Evolutionary conservation across 83 land plant genomes (phyloP), one percentile per base, ranked within the genome.

Genomic region (Picea mariana): DNA sequence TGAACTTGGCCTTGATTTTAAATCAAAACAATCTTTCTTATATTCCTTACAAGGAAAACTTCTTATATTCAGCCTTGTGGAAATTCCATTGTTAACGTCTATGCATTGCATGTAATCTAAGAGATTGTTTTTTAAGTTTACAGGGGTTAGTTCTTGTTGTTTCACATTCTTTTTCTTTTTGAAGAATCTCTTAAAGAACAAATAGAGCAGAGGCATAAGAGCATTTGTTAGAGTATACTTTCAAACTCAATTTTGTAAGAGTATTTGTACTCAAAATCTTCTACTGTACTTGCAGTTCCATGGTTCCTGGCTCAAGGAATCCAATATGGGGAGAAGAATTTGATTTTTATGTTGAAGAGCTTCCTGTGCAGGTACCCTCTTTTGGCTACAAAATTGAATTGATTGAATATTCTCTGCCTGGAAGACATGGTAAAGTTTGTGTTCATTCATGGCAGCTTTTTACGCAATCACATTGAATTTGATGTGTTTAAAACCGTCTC

Each of bases 281-380:
- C 20, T 21, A 27, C 44, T 67, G 62, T 34, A 66, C 31, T 11
- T 82, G 69, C 89, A 97, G 99, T 83, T 97, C 99, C 62, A 89
- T 97, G 96, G 93, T 97, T 83, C 99, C 96, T 78, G 95, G 99
- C 63, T 95, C 99, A 67, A 89, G 99, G 85, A 97, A 97, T 84
- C 99, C 99, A 31, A 92, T 97, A 92, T 97, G 99, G 99, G 99
- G 99, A 72, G 99, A 97, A 86, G 98, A 91, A 82, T 97, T 97
- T 81, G 89, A 95, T 86, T 97, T 97, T 85, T 92, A 84, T 81
- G 90, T 92, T 69, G 99, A 97, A 75, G 91, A 89, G 67, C 95
- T 97, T 81, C 99, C 99, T 84, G 93, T 85, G 4, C 87, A 93
- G 94, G 95, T 92, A 73, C 24, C 8, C 40, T 44, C 9, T 2